phyloP scores from a whole-genome alignment of 208 protist species.

The Leishmania turanica region DNA sequence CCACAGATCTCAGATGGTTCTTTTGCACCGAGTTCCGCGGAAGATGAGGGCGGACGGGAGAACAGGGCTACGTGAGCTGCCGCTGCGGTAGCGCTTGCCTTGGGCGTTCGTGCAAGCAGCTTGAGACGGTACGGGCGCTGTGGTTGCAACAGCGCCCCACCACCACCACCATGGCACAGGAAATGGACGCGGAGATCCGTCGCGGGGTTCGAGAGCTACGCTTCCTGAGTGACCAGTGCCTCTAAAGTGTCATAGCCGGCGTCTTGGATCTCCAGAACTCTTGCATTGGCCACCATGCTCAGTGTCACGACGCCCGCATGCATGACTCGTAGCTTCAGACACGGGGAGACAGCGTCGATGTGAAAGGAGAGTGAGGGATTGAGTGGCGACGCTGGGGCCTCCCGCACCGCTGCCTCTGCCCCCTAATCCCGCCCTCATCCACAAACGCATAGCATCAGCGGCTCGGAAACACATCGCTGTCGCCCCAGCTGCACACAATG shows the following conservation, averaged over 20 bases:
- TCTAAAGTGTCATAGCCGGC: neutral
- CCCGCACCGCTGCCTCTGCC: conserved; percentile 9
- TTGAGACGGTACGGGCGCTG: conserved; percentile 21
- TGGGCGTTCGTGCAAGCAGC: conserved; percentile 18
- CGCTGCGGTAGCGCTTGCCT: conserved; percentile 3
- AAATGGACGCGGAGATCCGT: conserved; percentile 17
- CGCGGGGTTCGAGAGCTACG: conserved; percentile 11
- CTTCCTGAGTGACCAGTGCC: conserved; percentile 31
- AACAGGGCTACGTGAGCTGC: conserved; percentile 8
- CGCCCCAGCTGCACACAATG: conserved; percentile 21
- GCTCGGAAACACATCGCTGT: neutral
- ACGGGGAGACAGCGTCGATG: conserved; percentile 13
- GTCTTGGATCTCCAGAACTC: conserved; percentile 30
- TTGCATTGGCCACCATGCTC: conserved; percentile 29
- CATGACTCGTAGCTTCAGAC: conserved; percentile 7
- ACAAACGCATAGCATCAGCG: neutral
- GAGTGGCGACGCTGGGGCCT: neutral
- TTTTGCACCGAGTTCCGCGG: neutral
- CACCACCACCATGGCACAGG: conserved; percentile 18
- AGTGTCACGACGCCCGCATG: conserved; percentile 19
- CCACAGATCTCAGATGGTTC: neutral
- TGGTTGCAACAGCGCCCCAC: conserved; percentile 13
- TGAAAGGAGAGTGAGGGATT: neutral
- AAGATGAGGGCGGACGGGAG: neutral
- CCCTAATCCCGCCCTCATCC: conserved; percentile 5